A percentile compares a stretch with the other conserved stretches of the same genome.
phyloP scores from a whole-genome alignment of 768 basidiomycete genomes.

The Agaricus bisporus region DNA sequence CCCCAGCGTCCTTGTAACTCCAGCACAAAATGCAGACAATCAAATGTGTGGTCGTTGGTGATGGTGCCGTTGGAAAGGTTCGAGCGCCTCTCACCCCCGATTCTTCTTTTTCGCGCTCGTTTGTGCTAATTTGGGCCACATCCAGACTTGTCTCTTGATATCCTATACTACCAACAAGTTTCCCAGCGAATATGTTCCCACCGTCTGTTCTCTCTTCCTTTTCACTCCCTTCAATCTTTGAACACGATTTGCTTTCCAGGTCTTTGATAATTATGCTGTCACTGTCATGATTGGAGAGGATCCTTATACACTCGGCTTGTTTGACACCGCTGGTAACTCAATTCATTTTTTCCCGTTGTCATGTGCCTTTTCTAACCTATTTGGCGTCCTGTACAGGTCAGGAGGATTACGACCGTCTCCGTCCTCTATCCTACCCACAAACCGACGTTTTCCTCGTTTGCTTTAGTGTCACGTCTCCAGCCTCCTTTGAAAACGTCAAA shows the following conservation, averaged over 20 bases:
- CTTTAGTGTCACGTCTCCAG: conserved; percentile 97
- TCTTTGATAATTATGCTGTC: conserved; percentile 97
- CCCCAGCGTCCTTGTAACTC: conserved; percentile 14
- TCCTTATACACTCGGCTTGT: conserved; percentile 95
- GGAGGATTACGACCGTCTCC: conserved; percentile 99
- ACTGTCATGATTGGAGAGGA: conserved; percentile 99
- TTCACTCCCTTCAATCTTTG: conserved; percentile 16
- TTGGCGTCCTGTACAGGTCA: conserved; percentile 53
- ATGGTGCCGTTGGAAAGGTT: conserved; percentile 98
- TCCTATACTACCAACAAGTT: conserved; percentile 98
- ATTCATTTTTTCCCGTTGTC: background rate
- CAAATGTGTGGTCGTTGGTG: conserved; percentile 96
- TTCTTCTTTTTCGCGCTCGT: conserved; percentile 3
- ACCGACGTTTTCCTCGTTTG: conserved; percentile 99
- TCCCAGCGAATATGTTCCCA: conserved; percentile 98
- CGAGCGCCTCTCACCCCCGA: conserved; percentile 23
- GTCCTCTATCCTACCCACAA: conserved; percentile 98
- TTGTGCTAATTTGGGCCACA: conserved; percentile 5
- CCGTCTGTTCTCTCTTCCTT: conserved; percentile 51
- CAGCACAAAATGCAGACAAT: conserved; percentile 80
- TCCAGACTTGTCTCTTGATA: conserved; percentile 92
- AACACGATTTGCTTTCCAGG: conserved; percentile 34
- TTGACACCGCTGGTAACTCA: conserved; percentile 90
- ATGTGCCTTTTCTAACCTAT: conserved; percentile 8
- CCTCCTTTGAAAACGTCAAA: conserved; percentile 99